Conservation (phyloP, 1,284 basidiomycete species). For the Ustilago xerochloae region DNA sequence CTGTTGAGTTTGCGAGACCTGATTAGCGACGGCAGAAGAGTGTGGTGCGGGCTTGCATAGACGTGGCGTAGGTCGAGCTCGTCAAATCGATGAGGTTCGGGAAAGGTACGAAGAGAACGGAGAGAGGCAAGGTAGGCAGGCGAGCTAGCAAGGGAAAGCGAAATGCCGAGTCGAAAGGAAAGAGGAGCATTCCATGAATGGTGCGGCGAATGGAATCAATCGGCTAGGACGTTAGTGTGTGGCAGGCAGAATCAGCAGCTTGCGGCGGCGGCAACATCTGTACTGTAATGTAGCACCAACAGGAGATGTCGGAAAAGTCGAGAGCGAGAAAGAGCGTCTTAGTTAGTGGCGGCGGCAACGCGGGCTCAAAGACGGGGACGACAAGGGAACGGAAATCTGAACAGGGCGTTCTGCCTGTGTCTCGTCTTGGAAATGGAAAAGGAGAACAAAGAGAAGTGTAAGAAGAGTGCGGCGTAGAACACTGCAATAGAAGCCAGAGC, state of each 20-base stretch:
- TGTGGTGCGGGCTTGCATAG: no score
- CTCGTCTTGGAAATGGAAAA: neutral
- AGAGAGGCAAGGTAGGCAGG: neutral
- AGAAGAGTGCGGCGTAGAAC: slow-evolving; percentile 12
- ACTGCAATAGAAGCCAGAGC: slow-evolving; percentile 5
- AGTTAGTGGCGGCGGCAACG: neutral
- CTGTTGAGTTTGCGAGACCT: no score
- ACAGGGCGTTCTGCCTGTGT: no score
- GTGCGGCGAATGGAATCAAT: slow-evolving; percentile 10
- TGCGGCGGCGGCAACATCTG: no score
- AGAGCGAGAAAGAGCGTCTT: neutral
- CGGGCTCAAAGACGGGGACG: neutral
- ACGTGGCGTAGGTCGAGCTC: no score
- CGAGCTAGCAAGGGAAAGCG: slow-evolving; percentile 7
- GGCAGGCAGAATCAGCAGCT: no score
- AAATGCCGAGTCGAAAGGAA: slow-evolving; percentile 4
- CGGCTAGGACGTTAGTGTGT: no score
- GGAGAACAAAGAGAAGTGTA: neutral
- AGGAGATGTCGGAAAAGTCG: neutral
- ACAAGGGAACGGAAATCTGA: neutral
- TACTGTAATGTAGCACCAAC: neutral
- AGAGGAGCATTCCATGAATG: neutral
- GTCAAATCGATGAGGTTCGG: no score
- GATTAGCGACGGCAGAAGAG: no score
- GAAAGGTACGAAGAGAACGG: neutral